Evolutionary conservation across 164 flowering plant genomes (phyloP).

Genomic region (Aristolochia contorta): DNA sequence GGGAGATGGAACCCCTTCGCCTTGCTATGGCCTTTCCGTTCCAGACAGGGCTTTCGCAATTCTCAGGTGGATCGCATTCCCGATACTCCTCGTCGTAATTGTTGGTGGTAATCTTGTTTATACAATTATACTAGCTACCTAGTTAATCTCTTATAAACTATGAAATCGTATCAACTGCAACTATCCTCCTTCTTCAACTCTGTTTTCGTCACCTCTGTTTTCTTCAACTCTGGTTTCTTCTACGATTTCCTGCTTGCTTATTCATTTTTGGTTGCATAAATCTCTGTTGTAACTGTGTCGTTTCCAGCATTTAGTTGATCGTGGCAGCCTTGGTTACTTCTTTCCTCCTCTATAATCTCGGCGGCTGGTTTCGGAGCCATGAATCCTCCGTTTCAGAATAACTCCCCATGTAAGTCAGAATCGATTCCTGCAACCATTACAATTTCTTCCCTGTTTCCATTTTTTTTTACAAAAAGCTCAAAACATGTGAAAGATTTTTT

Average conservation of each 20-base stretch:
- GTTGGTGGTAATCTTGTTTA: constrained; percentile 6
- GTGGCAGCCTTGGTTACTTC: constrained; percentile 30
- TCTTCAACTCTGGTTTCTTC: background rate
- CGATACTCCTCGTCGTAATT: constrained; percentile 20
- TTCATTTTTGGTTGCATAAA: background rate
- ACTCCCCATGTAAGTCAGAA: too few species aligned
- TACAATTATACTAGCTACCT: too few species aligned
- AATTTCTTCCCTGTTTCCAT: too few species aligned
- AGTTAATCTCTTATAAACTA: too few species aligned
- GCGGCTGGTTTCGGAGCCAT: background rate
- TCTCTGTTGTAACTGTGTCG: background rate
- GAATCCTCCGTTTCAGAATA: background rate
- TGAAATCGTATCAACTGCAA: background rate
- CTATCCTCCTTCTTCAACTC: background rate
- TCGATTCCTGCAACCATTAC: too few species aligned
- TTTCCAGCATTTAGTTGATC: constrained; percentile 17
- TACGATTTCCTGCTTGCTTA: background rate
- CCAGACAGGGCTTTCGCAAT: constrained; percentile 15
- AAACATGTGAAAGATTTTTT: too few species aligned
- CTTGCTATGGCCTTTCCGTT: constrained; percentile 37
- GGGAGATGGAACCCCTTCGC: constrained; percentile 23
- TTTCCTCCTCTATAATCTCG: constrained; percentile 12
- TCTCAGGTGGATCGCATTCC: constrained; percentile 8
- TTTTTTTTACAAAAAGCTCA: too few species aligned
- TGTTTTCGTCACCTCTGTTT: constrained; percentile 1